Evolutionary conservation across 2,329 filamentous ascomycete species (phyloP), one percentile per base, ranked within the genome.

Genomic region (Dactylellina drechsleri): DNA sequence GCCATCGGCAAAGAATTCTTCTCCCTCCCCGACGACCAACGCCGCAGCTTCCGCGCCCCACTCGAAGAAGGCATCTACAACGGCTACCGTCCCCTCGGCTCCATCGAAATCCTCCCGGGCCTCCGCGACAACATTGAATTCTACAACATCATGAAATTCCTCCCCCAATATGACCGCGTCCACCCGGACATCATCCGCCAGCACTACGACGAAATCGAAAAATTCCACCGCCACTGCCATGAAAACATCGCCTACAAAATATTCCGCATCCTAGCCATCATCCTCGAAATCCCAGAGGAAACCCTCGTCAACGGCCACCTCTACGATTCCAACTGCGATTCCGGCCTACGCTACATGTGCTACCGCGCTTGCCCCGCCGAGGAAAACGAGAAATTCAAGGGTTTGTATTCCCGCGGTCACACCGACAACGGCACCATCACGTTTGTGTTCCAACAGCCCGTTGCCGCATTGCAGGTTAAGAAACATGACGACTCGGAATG

Each of bases 291-390:
- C 0, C 86, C 87, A 0, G 84, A 87, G 41, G 87, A 90, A 1
- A 83, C 85, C 66, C 82, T 90, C 40, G 83, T 86, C 76, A 82
- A 84, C 16, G 82, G 86, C 6, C 88, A 90, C 79, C 83, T 82
- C 15, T 90, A 89, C 79, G 84, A 88, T 1, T 82, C 84, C n/a
- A 83, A 85, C 28, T 84, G 85, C 16, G 87, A 89, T 74, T 86
- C 87, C 23, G 87, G 89, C 68, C 82, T 89, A n/a, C 84, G 88
- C 1, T 89, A 88, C 79, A 89, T 89, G 86, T 83, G 85, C 57
- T 88, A 88, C 74, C 83, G 83, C 7, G 83, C 84, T 0, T 85
- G 86, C 41, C 83, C 82, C 0, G 79, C 82, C 0, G 83, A 85
- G n/a, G 84, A 86, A 23, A 84, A 84, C 67, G 82, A 82, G 31